Conservation (phyloP, 352 stramenopile species). For the Pythium scleroteichum region DNA sequence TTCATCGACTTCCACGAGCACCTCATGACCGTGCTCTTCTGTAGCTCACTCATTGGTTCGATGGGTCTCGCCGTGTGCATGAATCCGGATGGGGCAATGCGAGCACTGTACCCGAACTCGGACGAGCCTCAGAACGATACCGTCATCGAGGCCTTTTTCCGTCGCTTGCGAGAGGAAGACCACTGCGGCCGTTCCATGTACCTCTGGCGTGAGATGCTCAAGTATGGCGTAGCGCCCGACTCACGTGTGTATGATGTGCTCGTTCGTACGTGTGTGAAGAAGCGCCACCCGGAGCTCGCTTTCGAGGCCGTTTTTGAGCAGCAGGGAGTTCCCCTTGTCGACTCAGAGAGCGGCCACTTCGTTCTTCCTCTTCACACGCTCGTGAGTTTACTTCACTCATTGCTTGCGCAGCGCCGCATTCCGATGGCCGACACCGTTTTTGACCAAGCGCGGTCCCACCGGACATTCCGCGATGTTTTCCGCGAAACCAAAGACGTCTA, state of each 20-base stretch:
- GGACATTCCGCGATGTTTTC: conserved; percentile 61
- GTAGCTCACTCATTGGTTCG: conserved; percentile 67
- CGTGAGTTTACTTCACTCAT: conserved; percentile 66
- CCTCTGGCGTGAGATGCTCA: conserved; percentile 85
- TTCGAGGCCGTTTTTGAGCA: conserved; percentile 68
- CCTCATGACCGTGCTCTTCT: conserved; percentile 75
- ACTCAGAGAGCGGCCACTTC: conserved; percentile 56
- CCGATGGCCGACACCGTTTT: conserved; percentile 74
- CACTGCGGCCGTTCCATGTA: conserved; percentile 84
- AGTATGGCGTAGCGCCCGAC: conserved; percentile 65
- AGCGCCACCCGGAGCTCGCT: conserved; percentile 79
- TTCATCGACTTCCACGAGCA: conserved; percentile 79
- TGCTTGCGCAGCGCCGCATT: conserved; percentile 61
- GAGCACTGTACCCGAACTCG: conserved; percentile 76
- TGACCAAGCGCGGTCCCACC: conserved; percentile 44
- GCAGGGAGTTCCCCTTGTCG: conserved; percentile 50
- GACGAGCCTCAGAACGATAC: conserved; percentile 67
- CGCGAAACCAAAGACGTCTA: conserved; percentile 39
- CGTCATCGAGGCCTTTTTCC: conserved; percentile 82
- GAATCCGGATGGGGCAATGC: conserved; percentile 80
- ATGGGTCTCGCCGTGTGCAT: conserved; percentile 85
- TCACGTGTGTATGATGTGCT: conserved; percentile 77
- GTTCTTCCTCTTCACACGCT: conserved; percentile 59
- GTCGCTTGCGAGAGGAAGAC: conserved; percentile 80
- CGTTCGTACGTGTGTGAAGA: conserved; percentile 80